Percentiles rank a stretch among this genome's conserved stretches.
phyloP scores from a whole-genome alignment of 768 basidiomycete genomes.

The Cystobasidiopsis lactophilus region DNA sequence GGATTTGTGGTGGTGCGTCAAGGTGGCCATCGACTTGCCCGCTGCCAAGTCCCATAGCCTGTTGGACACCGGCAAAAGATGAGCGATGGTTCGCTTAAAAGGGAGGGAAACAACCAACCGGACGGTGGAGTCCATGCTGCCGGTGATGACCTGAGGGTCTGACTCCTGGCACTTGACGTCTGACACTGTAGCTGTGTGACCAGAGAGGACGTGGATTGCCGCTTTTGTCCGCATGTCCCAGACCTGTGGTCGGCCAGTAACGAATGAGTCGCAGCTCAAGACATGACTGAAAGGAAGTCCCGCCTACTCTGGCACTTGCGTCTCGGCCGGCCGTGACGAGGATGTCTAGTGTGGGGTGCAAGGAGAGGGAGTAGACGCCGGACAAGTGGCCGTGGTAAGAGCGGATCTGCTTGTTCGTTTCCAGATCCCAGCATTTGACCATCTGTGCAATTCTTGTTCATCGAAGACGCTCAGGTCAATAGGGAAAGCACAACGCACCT shows the following conservation, averaged over 20 bases:
- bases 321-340: slow-evolving; percentile 90
- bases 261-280: neutral
- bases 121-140: slow-evolving; percentile 93
- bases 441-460: slow-evolving; percentile 35
- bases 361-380: slow-evolving; percentile 73
- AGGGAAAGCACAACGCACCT: slow-evolving; percentile 34
- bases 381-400: slow-evolving; percentile 97
- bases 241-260: too few relatives aligned
- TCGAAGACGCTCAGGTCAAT: neutral
- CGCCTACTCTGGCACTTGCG: slow-evolving; percentile 57
- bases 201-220: slow-evolving; percentile 74
- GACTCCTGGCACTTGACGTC: slow-evolving; percentile 91
- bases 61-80: neutral
- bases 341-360: slow-evolving; percentile 89
- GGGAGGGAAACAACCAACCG: slow-evolving; percentile 33
- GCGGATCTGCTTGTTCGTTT: slow-evolving; percentile 94
- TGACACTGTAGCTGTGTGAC: slow-evolving; percentile 85
- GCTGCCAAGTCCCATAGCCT: slow-evolving; percentile 95
- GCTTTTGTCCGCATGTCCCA: slow-evolving; percentile 99
- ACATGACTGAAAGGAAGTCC: neutral
- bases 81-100: neutral
- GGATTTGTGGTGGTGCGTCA: slow-evolving; percentile 99
- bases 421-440: slow-evolving; percentile 99
- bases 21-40: slow-evolving; percentile 82
- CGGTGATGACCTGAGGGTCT: slow-evolving; percentile 94